A percentile compares a stretch with the other conserved stretches of the same genome.
These are phyloP conservation scores for Nepenthes mirabilis DNA, from an alignment of 148 eudicot species.

Conservation along the genomic window DNA sequence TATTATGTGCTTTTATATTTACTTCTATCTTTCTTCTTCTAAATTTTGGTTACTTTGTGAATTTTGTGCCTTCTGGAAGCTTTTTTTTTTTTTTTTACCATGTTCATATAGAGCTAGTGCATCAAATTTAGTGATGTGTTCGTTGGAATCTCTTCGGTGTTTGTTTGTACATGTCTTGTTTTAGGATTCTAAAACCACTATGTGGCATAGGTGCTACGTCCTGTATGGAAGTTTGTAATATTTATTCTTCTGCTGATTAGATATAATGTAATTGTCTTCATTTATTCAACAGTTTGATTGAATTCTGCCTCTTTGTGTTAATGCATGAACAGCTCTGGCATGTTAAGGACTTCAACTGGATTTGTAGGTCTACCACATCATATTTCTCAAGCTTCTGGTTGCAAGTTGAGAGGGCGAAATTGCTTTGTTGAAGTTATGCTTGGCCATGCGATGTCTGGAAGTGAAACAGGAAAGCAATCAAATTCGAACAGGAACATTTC, in stretches of 20 bases:
- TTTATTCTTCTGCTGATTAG: background rate
- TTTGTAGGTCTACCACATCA: slow-evolving; percentile 50
- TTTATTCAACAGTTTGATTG: background rate
- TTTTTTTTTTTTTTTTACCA: background rate
- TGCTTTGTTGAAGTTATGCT: slow-evolving; percentile 77
- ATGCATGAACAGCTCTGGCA: slow-evolving; percentile 46
- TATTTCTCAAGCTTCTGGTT: slow-evolving; percentile 45
- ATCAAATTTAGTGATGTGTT: too few species aligned
- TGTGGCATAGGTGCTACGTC: too few species aligned
- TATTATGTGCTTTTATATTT: background rate
- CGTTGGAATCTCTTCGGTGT: too few species aligned
- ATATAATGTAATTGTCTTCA: too few species aligned
- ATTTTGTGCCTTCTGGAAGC: background rate
- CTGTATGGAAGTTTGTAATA: too few species aligned
- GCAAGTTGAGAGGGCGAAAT: slow-evolving; percentile 58
- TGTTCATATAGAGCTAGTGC: too few species aligned
- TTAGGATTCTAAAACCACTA: too few species aligned
- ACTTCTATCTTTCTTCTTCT: background rate
- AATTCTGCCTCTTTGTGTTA: background rate
- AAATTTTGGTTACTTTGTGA: background rate
- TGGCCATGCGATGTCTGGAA: slow-evolving; percentile 38
- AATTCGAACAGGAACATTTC: slow-evolving; percentile 22
- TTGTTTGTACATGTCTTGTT: too few species aligned
- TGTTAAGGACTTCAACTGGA: slow-evolving; percentile 47
- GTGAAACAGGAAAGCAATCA: slow-evolving; percentile 23